Evolutionary conservation across 805 yeast genomes (phyloP).

Genomic region (Cyberlindnera mycetangii): DNA sequence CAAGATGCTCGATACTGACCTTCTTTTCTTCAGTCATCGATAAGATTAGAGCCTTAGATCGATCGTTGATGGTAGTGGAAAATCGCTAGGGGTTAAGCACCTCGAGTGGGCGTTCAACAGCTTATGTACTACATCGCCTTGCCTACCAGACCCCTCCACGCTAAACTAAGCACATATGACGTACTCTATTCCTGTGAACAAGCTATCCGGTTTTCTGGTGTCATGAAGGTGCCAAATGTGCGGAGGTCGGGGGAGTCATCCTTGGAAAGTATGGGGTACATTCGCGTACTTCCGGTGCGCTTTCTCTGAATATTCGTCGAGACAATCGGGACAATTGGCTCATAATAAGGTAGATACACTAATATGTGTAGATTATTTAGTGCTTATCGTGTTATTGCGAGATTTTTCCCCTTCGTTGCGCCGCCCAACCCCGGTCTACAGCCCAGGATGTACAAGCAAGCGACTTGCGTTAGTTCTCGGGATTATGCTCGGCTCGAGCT

Average conservation of each 20-base stretch:
- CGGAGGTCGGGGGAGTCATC: not conserved
- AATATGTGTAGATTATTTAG: no score
- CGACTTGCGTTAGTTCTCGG: no score
- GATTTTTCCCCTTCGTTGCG: no score
- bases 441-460: no score
- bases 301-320: not conserved
- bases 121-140: not conserved
- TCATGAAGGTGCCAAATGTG: not conserved
- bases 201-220: no score
- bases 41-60: no score
- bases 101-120: not conserved
- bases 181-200: no score
- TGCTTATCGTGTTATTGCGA: no score
- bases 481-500: no score
- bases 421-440: no score
- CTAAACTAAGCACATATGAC: not conserved
- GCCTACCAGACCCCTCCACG: not conserved
- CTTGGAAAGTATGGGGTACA: not conserved
- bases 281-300: not conserved
- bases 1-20: constrained; percentile 16
- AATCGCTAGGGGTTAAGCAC: no score
- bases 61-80: not conserved
- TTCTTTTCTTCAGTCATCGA: constrained; percentile 13
- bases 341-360: no score
- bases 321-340: not conserved